Evolutionary conservation across 2,329 filamentous ascomycete genomes (phyloP), one percentile per base, ranked within the genome.

Genomic region (Delphinella strobiligena): DNA sequence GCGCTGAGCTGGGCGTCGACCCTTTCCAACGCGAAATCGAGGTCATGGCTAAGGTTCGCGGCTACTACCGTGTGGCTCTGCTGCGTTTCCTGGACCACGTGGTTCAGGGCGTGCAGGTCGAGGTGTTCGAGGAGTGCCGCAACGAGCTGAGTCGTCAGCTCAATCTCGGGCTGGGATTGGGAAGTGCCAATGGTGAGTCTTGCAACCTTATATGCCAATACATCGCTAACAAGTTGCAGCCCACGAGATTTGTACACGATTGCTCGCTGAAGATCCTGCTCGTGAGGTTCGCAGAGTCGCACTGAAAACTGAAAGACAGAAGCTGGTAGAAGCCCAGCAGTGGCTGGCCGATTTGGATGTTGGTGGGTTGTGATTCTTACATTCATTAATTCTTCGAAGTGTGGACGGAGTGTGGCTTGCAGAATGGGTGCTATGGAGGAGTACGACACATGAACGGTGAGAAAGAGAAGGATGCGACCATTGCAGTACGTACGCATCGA

Each of bases 61-160:
- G 72, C 0, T 87, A 86, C 54, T 87, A 87, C 51, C 67, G 74
- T 34, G 71, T 80, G 4, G 80, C 82, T 0, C 71, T 75, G 0
- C 61, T 68, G 24, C 71, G 80, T 1, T 81, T 85, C 49, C 66
- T 75, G 1, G 80, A 87, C 19, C 53, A 53, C 0, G 50, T 71
- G 4, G 59, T 52, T 18, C 58, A 60, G 48, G 49, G 61, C 1
- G 50, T 67, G 1, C 51, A 61, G n/a, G 52, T 44, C 0, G 57
- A 63, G 31, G 47, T 64, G 24, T 58, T 56, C 3, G 34, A 35
- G 45, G 51, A 51, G 22, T 43, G 39, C 18, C 24, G 27, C 8
- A 16, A 22, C 10, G 30, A 41, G 2, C 29, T 46, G 9, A 10
- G 41, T 2, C 43, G 38, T 17, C 42, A 46, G 10, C 19, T 56